Conservation (phyloP, 495 filamentous ascomycete genomes). For the Hypoxylon rickii region DNA sequence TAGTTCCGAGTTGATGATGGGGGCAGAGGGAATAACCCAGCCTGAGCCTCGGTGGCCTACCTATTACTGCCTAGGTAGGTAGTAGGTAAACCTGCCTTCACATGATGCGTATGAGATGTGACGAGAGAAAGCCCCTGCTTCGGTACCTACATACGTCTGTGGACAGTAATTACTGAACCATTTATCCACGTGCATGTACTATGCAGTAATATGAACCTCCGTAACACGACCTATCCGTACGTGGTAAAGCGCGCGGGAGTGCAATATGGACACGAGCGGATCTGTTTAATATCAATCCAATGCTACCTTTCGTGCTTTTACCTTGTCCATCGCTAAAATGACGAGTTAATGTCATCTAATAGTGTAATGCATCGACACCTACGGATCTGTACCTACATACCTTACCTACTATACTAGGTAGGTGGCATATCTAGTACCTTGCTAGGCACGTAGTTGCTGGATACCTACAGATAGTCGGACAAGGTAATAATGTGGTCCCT, state of each 20-base stretch:
- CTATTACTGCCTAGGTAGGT: background rate
- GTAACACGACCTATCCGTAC: slow-evolving; percentile 23
- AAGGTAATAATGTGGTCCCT: background rate
- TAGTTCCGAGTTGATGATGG: no score
- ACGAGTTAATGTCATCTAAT: slow-evolving; percentile 27
- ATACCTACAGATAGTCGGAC: no score
- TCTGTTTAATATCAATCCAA: slow-evolving; percentile 31
- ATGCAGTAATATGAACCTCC: slow-evolving; percentile 18
- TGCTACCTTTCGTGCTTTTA: slow-evolving; percentile 3
- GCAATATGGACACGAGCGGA: slow-evolving; percentile 19
- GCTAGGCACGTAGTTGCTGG: no score
- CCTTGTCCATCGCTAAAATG: slow-evolving; percentile 23
- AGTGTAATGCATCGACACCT: no score
- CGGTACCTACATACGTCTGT: slow-evolving; percentile 15
- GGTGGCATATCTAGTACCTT: no score
- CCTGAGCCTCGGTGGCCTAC: no score
- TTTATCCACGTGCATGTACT: slow-evolving; percentile 37
- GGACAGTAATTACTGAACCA: slow-evolving; percentile 16
- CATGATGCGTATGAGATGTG: slow-evolving; percentile 30
- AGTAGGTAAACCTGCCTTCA: slow-evolving; percentile 6
- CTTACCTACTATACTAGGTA: slow-evolving; percentile 21
- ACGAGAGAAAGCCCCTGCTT: slow-evolving; percentile 5
- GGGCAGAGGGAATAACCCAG: no score
- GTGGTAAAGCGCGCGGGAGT: slow-evolving; percentile 23
- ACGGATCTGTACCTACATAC: background rate